Evolutionary conservation across 495 filamentous ascomycete species (phyloP).

Genomic region (Aspergillus affinis): DNA sequence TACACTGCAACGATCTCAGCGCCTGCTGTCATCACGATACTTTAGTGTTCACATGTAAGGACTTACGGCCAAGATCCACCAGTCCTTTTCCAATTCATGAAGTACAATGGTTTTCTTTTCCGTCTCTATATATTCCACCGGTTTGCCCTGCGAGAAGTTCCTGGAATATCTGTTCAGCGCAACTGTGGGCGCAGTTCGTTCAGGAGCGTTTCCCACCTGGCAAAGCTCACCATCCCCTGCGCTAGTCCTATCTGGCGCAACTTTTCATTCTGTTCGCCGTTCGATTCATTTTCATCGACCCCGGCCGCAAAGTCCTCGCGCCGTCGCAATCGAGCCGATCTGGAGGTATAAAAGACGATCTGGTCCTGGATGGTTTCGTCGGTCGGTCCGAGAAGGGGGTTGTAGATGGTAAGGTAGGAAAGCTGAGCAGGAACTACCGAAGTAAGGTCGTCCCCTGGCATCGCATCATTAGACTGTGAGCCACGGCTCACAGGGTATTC

Average conservation of each 20-base stretch:
- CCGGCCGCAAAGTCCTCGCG: conserved; percentile 39
- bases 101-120: conserved; percentile 81
- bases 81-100: conserved; percentile 80
- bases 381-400: conserved; percentile 80
- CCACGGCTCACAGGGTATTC: conserved; percentile 15
- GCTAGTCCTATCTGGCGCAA: conserved; percentile 94
- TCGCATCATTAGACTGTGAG: conserved; percentile 30
- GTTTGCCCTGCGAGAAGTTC: conserved; percentile 73
- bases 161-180: conserved; percentile 34
- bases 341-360: conserved; percentile 82
- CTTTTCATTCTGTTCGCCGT: conserved; percentile 73
- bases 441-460: conserved; percentile 39
- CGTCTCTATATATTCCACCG: conserved; percentile 86
- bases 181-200: conserved; percentile 2
- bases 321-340: conserved; percentile 29
- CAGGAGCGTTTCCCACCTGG: conserved; percentile 50
- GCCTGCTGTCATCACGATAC: conserved; percentile 4
- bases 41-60: conserved; percentile 14
- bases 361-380: conserved; percentile 89
- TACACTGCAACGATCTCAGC: conserved; percentile 52
- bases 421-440: conserved; percentile 75
- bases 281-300: conserved; percentile 56
- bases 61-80: conserved; percentile 90
- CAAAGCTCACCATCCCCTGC: conserved; percentile 95
- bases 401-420: conserved; percentile 89